Evolutionary conservation across 257 asterid genomes (phyloP), one percentile per base, ranked within the genome.

Genomic region (Agastache rugosa): DNA sequence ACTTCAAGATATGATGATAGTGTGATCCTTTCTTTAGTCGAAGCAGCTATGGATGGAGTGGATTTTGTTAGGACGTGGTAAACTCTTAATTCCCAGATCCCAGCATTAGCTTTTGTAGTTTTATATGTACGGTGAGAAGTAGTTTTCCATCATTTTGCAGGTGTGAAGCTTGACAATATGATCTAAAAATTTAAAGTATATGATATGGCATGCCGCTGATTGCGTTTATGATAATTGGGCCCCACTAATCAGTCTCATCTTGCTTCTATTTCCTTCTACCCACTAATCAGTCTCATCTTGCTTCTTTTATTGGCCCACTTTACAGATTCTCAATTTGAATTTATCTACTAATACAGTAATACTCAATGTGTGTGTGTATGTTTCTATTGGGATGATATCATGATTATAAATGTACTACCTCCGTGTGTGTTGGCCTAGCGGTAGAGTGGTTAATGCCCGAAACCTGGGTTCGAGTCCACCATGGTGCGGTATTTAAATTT

Each of bases 231-330:
- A 39, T 39, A 44, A 23, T 63, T 68, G 77, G 77, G 83, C 16
- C 80, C 77, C 15, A 74, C 76, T 54, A 69, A 74, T 79, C 70
- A 74, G 51, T 74, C 74, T 69, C 22, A 66, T 45, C 2, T 16
- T 67, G 75, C 68, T 73, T 73, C 45, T 48, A 16, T 6, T 16
- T 48, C 11, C 11, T 48, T 48, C 71, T 39, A 1, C 61, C 77
- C 15, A 74, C 76, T 54, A 69, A 74, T 79, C 70, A 74, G 51
- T 74, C 74, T 69, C 22, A 66, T 45, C 2, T 16, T 67, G 75
- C 68, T 58, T 35, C 60, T 54, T 47, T 39, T 39, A 14, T 67
- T 73, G 25, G 25, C 17, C 8, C 20, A 31, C 66, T 35, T 53
- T 29, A 5, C 42, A 14, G 22, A 56, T 22, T 45, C n/a, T 45